Evolutionary conservation across 1,139 yeast genomes (phyloP).

Genomic region (Nakaseomyces nivariensis): DNA sequence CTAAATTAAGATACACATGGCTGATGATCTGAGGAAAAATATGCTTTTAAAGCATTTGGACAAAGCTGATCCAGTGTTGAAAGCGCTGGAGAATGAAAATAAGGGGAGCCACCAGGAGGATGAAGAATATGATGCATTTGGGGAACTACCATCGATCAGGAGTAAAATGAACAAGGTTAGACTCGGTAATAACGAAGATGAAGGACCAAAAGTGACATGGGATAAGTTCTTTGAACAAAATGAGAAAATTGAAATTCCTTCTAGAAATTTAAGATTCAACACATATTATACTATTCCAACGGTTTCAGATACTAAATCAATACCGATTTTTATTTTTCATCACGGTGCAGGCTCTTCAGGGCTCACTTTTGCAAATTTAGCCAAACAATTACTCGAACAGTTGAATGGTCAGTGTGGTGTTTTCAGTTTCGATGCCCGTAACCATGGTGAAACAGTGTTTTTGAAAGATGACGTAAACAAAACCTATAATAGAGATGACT

Average conservation of each 20-base stretch:
- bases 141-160: slow-evolving; percentile 8
- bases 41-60: slow-evolving; percentile 12
- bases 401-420: slow-evolving; percentile 38
- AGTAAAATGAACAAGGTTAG: not conserved
- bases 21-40: slow-evolving; percentile 12
- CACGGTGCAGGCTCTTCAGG: slow-evolving; percentile 96
- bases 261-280: slow-evolving; percentile 36
- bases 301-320: slow-evolving; percentile 23
- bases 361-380: slow-evolving; percentile 57
- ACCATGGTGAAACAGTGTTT: slow-evolving; percentile 55
- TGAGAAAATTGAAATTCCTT: slow-evolving; percentile 20
- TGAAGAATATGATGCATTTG: slow-evolving; percentile 6
- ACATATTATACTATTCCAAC: slow-evolving; percentile 53
- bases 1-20: slow-evolving; percentile 4
- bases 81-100: not conserved
- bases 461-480: slow-evolving; percentile 20
- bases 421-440: slow-evolving; percentile 68
- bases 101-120: slow-evolving; percentile 5
- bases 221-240: slow-evolving; percentile 33
- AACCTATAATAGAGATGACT: slow-evolving; percentile 41
- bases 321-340: slow-evolving; percentile 60
- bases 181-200: not conserved
- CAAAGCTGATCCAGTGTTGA: slow-evolving; percentile 6
- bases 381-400: slow-evolving; percentile 30
- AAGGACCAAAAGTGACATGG: slow-evolving; percentile 29